These are phyloP conservation scores for Cornus suecica DNA, from an alignment of 148 eudicot genomes.

Conservation along the genomic window DNA sequence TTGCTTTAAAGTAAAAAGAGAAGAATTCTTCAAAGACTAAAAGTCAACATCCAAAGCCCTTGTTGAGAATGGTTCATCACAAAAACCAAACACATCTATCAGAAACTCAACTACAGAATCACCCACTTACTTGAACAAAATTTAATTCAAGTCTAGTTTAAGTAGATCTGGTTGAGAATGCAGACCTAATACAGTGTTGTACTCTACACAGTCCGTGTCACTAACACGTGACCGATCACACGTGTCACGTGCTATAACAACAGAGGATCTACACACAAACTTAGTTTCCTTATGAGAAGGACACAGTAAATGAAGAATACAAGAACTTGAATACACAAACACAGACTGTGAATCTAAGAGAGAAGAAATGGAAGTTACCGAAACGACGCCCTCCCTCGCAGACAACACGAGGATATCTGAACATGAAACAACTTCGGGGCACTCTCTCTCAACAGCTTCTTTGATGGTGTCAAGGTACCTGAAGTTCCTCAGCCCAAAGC, in stretches of 20 bases:
- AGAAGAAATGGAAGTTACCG: constrained; percentile 24
- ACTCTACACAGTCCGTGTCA: too few species aligned
- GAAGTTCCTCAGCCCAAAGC: constrained; percentile 81
- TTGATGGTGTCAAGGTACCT: constrained; percentile 78
- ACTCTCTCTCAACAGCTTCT: constrained; percentile 82
- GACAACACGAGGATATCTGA: constrained; percentile 78
- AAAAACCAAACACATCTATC: background rate
- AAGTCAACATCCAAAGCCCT: background rate
- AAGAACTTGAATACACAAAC: background rate
- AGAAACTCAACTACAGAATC: background rate
- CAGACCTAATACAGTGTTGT: too few species aligned
- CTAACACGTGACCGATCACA: too few species aligned
- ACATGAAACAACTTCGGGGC: constrained; percentile 83
- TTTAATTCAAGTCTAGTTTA: too few species aligned
- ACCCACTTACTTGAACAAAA: background rate
- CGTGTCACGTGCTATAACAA: too few species aligned
- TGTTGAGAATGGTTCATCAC: background rate
- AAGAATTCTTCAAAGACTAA: background rate
- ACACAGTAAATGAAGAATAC: background rate
- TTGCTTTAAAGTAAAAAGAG: constrained; percentile 1
- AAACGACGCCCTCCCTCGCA: constrained; percentile 71
- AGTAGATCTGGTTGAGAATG: background rate
- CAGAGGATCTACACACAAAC: background rate
- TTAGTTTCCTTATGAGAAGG: background rate
- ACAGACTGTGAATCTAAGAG: background rate